Percentiles rank a stretch among this genome's conserved stretches.
phyloP scores from a whole-genome alignment of 805 yeast genomes.

The Pichia occidentalis region DNA sequence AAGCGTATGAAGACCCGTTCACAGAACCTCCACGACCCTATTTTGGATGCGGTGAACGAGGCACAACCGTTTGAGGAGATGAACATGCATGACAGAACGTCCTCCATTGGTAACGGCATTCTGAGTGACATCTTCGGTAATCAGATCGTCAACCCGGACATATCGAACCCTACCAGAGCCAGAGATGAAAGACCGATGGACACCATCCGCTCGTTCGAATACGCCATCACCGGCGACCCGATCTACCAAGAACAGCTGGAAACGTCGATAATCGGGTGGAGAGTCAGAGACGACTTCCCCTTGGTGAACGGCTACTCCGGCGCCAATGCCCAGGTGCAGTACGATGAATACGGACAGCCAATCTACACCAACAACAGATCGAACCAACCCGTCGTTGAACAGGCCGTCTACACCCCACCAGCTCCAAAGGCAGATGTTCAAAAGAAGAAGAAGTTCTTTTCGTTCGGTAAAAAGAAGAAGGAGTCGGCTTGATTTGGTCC shows the following conservation, averaged over 20 bases:
- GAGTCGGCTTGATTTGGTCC: not conserved
- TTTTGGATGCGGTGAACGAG: conserved; percentile 86
- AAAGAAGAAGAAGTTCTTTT: conserved; percentile 80
- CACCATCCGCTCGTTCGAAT: conserved; percentile 90
- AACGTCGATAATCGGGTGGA: conserved; percentile 74
- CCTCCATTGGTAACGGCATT: conserved; percentile 36
- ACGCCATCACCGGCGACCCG: conserved; percentile 85
- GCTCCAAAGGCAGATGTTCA: conserved; percentile 38
- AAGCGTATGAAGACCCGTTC: conserved; percentile 56
- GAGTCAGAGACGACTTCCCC: conserved; percentile 74
- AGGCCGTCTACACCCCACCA: conserved; percentile 44
- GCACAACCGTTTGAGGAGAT: conserved; percentile 87
- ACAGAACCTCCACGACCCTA: conserved; percentile 80
- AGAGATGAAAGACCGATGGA: conserved; percentile 97
- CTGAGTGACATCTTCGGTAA: conserved; percentile 82
- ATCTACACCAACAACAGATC: conserved; percentile 25
- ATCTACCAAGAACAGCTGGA: conserved; percentile 76
- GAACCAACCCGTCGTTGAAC: conserved; percentile 17
- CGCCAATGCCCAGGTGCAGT: conserved; percentile 24
- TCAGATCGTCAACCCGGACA: conserved; percentile 70
- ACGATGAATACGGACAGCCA: conserved; percentile 34
- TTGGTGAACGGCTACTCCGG: conserved; percentile 36
- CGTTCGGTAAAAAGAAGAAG: conserved; percentile 40
- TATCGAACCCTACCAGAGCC: conserved; percentile 87
- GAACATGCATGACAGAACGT: conserved; percentile 31